A percentile compares a stretch with the other conserved stretches of the same genome.
Evolutionary conservation across 352 stramenopile species (phyloP).

Genomic region (Pythium sp.): DNA sequence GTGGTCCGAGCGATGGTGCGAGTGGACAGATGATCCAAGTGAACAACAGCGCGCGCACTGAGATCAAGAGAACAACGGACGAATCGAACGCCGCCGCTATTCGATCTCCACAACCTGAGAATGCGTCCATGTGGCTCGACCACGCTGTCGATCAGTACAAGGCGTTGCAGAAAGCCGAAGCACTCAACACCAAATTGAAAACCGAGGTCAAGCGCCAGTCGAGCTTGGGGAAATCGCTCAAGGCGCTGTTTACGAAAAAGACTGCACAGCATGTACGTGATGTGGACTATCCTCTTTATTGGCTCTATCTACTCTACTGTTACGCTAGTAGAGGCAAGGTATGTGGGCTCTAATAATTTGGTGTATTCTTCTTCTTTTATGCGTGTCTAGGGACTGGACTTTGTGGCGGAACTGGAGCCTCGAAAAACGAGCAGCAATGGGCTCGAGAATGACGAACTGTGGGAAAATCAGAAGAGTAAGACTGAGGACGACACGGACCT

Average conservation of each 20-base stretch:
- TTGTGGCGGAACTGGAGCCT: constrained; percentile 4
- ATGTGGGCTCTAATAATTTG: not conserved
- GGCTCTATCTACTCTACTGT: not conserved
- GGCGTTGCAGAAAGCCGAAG: constrained; percentile 12
- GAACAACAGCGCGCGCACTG: not conserved
- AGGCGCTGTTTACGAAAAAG: constrained; percentile 15
- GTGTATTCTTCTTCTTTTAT: not conserved
- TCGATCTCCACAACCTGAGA: not conserved
- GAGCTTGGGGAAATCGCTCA: constrained; percentile 10
- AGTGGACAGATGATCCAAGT: not conserved
- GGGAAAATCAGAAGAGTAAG: not conserved
- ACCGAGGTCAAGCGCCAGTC: constrained; percentile 9
- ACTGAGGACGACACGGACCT: not conserved
- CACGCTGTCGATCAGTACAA: constrained; percentile 13
- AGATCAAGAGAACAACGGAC: not conserved
- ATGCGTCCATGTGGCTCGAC: constrained; percentile 14
- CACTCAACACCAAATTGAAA: constrained; percentile 13
- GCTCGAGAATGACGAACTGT: not conserved
- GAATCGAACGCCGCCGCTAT: not conserved
- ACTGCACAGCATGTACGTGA: constrained; percentile 14
- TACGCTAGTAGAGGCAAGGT: not conserved
- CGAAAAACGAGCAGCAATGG: not conserved
- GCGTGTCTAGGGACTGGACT: constrained; percentile 3
- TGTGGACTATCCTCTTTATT: not conserved
- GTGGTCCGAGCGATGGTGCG: not conserved